These are phyloP conservation scores for Wickerhamiella allomyrinae DNA, from an alignment of 805 yeast species.

Conservation along the genomic window DNA sequence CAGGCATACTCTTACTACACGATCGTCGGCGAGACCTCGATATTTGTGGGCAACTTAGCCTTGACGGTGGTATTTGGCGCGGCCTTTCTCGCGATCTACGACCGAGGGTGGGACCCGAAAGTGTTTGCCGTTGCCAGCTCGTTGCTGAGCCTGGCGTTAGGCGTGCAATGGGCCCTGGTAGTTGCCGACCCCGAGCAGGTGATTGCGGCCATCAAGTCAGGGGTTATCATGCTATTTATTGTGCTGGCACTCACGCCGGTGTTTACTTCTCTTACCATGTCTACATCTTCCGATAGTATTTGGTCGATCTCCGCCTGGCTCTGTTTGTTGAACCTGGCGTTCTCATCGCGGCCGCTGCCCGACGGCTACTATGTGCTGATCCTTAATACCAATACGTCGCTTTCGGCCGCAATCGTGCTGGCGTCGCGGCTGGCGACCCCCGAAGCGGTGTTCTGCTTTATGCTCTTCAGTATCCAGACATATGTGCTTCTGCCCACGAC, in stretches of 20 bases:
- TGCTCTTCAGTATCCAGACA: slow-evolving; percentile 54
- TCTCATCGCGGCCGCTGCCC: slow-evolving; percentile 51
- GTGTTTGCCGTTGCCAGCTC: slow-evolving; percentile 18
- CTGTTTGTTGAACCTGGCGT: slow-evolving; percentile 51
- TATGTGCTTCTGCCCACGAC: slow-evolving; percentile 63
- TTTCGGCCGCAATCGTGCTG: slow-evolving; percentile 75
- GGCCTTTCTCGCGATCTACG: slow-evolving; percentile 45
- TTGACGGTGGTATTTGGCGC: slow-evolving; percentile 48
- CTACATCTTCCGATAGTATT: slow-evolving; percentile 86
- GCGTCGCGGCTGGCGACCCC: slow-evolving; percentile 76
- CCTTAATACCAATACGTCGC: slow-evolving; percentile 65
- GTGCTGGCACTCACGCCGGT: slow-evolving; percentile 78
- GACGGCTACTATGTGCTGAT: slow-evolving; percentile 29
- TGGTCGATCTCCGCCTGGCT: slow-evolving; percentile 86
- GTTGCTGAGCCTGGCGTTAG: slow-evolving; percentile 20
- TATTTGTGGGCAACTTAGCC: slow-evolving; percentile 52
- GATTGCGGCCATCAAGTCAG: slow-evolving; percentile 39
- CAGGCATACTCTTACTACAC: slow-evolving; percentile 47
- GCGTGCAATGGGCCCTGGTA: slow-evolving; percentile 16
- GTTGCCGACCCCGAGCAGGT: slow-evolving; percentile 6
- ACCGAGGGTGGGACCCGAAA: slow-evolving; percentile 20
- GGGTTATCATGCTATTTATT: slow-evolving; percentile 52
- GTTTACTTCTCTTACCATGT: slow-evolving; percentile 68
- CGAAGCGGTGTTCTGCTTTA: slow-evolving; percentile 67
- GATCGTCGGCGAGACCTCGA: slow-evolving; percentile 55